These are phyloP conservation scores for Lepidium sativum DNA, from an alignment of 345 rosid genomes.

Conservation along the genomic window DNA sequence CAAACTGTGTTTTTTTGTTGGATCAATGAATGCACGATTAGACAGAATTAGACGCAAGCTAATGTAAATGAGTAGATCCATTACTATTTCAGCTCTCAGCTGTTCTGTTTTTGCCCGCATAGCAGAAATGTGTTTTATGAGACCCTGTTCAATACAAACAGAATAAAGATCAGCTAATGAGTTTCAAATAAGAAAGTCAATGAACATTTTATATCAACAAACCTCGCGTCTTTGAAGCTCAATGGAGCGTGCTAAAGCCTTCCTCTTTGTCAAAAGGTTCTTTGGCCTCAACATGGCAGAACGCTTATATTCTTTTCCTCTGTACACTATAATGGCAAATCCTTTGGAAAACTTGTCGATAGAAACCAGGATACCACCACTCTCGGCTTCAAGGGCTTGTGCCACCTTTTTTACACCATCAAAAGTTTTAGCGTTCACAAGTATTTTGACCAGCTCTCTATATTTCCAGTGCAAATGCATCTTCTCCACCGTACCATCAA, in stretches of 20 bases:
- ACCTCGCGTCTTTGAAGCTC: conserved; percentile 97
- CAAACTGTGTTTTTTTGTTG: neutral
- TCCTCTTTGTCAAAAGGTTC: conserved; percentile 90
- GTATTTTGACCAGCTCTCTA: conserved; percentile 74
- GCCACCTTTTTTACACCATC: conserved; percentile 83
- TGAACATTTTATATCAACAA: neutral
- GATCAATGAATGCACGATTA: neutral
- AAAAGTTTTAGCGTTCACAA: conserved; percentile 62
- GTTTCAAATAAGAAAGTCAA: neutral
- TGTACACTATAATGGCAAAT: conserved; percentile 67
- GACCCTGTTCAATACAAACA: conserved; percentile 57
- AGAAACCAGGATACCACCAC: conserved; percentile 84
- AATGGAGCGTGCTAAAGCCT: conserved; percentile 92
- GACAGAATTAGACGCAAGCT: neutral
- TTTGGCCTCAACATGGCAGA: conserved; percentile 75
- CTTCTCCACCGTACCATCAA: conserved; percentile 93
- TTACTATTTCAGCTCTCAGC: conserved; percentile 72
- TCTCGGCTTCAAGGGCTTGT: conserved; percentile 90
- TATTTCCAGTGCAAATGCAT: conserved; percentile 99
- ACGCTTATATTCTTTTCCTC: conserved; percentile 78
- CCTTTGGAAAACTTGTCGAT: conserved; percentile 88
- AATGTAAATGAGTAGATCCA: neutral
- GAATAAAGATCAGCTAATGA: conserved; percentile 11
- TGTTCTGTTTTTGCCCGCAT: conserved; percentile 49
- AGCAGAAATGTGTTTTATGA: conserved; percentile 48